Conservation (phyloP, 495 filamentous ascomycete genomes). For the Podospora fimiseda region DNA sequence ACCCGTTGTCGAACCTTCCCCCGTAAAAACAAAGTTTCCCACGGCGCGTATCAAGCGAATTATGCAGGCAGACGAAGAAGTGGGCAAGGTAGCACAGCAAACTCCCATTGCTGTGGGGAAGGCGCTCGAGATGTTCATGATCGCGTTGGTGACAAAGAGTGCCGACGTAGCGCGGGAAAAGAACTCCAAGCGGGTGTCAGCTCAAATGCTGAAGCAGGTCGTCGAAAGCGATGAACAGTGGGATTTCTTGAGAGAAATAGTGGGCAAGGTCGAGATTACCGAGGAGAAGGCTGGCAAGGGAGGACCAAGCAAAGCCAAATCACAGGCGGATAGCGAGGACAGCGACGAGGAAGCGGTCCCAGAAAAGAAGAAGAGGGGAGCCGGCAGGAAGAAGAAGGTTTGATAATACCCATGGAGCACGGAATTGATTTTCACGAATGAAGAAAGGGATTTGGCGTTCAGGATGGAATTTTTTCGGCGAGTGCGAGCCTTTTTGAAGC, state of each 20-base stretch:
- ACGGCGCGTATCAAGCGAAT: constrained; percentile 98
- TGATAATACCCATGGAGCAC: neutral
- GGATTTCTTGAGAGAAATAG: constrained; percentile 90
- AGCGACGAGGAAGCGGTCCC: constrained; percentile 38
- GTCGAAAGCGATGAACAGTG: constrained; percentile 79
- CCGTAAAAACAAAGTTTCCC: constrained; percentile 90
- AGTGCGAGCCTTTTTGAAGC: neutral
- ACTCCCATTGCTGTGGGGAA: constrained; percentile 93
- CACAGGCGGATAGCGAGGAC: constrained; percentile 30
- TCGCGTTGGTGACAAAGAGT: constrained; percentile 79
- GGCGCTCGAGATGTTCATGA: constrained; percentile 96
- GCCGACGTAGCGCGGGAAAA: constrained; percentile 74
- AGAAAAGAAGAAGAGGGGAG: constrained; percentile 38
- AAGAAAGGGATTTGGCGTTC: neutral
- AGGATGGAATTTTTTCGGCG: neutral
- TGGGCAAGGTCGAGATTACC: constrained; percentile 68
- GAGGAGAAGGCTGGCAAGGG: constrained; percentile 36
- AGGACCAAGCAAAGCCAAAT: constrained; percentile 17
- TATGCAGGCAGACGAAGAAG: constrained; percentile 99
- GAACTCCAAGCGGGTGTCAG: constrained; percentile 82
- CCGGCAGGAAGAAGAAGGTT: constrained; percentile 40
- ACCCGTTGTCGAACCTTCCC: constrained; percentile 48
- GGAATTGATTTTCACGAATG: neutral
- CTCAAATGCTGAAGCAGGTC: constrained; percentile 83
- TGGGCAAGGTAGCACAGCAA: constrained; percentile 96